Percentiles rank a stretch among this genome's conserved stretches.
Conservation (phyloP, 768 basidiomycete species). For the Hericium erinaceus region DNA sequence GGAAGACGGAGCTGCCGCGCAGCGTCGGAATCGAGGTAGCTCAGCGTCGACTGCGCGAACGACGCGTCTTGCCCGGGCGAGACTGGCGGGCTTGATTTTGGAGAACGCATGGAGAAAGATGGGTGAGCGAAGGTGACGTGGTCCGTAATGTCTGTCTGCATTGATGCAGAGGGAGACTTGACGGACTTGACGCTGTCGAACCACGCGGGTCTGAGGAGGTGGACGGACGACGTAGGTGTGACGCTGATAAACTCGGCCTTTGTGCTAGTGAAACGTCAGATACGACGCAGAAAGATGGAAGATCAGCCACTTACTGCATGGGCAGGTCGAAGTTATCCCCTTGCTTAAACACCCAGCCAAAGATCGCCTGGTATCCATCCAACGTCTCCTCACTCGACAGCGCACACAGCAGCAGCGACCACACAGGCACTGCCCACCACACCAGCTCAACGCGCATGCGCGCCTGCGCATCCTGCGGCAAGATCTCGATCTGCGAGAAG, state of each 20-base stretch:
- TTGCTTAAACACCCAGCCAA: constrained; percentile 2
- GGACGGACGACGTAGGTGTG: constrained; percentile 3
- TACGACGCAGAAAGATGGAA: not conserved
- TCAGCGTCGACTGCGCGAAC: constrained; percentile 5
- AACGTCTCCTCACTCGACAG: constrained; percentile 10
- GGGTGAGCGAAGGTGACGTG: constrained; percentile 1
- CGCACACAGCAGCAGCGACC: constrained; percentile 9
- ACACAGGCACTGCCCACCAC: constrained; percentile 15
- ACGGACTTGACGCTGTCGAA: constrained; percentile 7
- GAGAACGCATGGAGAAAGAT: constrained; percentile 1
- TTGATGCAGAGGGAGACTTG: not conserved
- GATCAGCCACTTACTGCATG: constrained; percentile 7
- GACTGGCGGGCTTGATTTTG: constrained; percentile 1
- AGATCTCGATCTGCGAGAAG: constrained; percentile 3
- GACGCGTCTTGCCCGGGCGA: constrained; percentile 2
- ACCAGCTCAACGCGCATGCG: constrained; percentile 5
- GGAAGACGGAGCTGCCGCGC: constrained; percentile 6
- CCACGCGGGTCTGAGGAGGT: constrained; percentile 13
- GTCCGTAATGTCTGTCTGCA: not conserved
- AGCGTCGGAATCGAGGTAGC: constrained; percentile 6
- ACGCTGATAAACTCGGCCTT: not conserved
- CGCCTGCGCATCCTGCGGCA: not conserved
- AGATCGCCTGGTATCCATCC: constrained; percentile 3
- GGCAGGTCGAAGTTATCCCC: constrained; percentile 1
- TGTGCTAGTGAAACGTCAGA: not conserved